Conservation (phyloP, 2,329 filamentous ascomycete species). For the Verticillium klebahnii region DNA sequence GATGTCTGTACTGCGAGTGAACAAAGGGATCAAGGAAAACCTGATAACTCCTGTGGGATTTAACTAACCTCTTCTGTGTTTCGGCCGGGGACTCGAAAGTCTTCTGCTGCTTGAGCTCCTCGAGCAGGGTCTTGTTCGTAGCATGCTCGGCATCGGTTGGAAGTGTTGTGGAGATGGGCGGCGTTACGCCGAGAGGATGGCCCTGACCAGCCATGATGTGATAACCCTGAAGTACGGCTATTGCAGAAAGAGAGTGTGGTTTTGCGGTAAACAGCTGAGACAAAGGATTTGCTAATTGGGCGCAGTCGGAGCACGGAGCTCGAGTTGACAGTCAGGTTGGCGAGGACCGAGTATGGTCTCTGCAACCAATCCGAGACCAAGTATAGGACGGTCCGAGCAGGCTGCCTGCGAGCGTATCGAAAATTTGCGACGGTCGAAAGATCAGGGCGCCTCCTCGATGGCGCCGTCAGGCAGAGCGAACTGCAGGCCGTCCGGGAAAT, state of each 20-base stretch:
- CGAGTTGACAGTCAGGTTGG: background rate
- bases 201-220: constrained; percentile 30
- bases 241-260: background rate
- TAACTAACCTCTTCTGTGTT: constrained; percentile 69
- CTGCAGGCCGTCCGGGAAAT: background rate
- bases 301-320: background rate
- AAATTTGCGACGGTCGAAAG: background rate
- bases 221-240: background rate
- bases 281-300: background rate
- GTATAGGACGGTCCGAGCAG: background rate
- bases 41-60: background rate
- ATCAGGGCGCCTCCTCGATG: background rate
- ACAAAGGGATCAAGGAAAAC: background rate
- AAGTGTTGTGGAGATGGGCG: constrained; percentile 71
- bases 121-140: constrained; percentile 72
- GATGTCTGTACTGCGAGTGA: constrained; percentile 42
- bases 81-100: constrained; percentile 85
- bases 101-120: constrained; percentile 82
- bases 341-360: background rate
- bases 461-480: background rate
- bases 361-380: background rate
- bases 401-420: background rate
- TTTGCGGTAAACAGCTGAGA: too few species aligned
- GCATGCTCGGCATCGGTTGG: constrained; percentile 75
- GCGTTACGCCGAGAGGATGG: constrained; percentile 63